Conservation (phyloP, 805 yeast genomes). For the Candida montana region DNA sequence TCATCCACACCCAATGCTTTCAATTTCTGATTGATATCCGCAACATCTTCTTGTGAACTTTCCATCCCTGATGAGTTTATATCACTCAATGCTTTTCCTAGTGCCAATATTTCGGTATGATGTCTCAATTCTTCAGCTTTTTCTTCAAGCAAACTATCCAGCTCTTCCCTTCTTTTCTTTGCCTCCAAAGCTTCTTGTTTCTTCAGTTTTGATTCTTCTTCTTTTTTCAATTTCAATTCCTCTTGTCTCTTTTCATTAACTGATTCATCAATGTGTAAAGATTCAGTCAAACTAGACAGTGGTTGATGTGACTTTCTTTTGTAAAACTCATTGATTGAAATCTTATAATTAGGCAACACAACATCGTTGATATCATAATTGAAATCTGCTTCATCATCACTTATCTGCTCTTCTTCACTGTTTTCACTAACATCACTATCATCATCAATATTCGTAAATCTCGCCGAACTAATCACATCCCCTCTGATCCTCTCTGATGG, state of each 20-base stretch:
- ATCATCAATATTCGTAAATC: slow-evolving; percentile 9
- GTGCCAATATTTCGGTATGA: slow-evolving; percentile 52
- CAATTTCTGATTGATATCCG: slow-evolving; percentile 27
- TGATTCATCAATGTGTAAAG: not conserved
- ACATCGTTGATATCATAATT: slow-evolving; percentile 34
- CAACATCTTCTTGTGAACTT: slow-evolving; percentile 28
- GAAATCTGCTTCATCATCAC: slow-evolving; percentile 39
- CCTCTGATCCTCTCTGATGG: slow-evolving; percentile 58
- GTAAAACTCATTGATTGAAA: slow-evolving; percentile 30
- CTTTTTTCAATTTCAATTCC: not conserved
- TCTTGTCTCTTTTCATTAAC: not conserved
- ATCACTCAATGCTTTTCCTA: slow-evolving; percentile 54
- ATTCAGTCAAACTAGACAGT: slow-evolving; percentile 8
- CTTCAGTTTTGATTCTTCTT: not conserved
- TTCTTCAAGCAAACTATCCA: slow-evolving; percentile 1
- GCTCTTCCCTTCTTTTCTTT: slow-evolving; percentile 7
- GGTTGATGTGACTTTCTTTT: slow-evolving; percentile 11
- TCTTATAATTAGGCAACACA: slow-evolving; percentile 21
- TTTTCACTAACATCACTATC: slow-evolving; percentile 23
- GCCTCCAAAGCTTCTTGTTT: slow-evolving; percentile 3
- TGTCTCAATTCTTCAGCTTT: slow-evolving; percentile 30
- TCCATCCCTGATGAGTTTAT: slow-evolving; percentile 39
- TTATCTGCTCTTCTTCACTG: slow-evolving; percentile 55
- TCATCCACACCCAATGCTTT: slow-evolving; percentile 38
- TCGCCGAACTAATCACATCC: not conserved